These are phyloP conservation scores for Aphanocladium album DNA, from an alignment of 2,329 filamentous ascomycete species.

Conservation along the genomic window DNA sequence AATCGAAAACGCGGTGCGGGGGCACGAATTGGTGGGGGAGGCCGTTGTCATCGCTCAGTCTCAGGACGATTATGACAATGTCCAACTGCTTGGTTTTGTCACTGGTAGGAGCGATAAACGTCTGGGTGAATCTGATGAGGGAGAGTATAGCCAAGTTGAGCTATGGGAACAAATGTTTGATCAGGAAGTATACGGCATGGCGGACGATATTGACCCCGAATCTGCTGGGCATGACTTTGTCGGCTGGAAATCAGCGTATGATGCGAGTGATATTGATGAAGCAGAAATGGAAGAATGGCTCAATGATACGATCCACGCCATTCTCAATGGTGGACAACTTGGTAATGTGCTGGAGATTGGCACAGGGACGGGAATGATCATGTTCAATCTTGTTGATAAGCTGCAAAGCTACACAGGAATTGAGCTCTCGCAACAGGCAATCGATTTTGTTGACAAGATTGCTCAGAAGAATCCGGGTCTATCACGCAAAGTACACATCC, in stretches of 20 bases:
- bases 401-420: constrained; percentile 24
- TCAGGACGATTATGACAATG: too few species aligned
- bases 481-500: constrained; percentile 16
- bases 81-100: too few species aligned
- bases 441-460: constrained; percentile 17
- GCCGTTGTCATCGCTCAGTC: constrained; percentile 16
- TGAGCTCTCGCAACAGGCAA: constrained; percentile 18
- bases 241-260: constrained; percentile 29
- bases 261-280: constrained; percentile 22
- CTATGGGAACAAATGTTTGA: constrained; percentile 19
- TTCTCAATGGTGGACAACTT: constrained; percentile 14
- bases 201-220: constrained; percentile 12
- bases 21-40: constrained; percentile 15
- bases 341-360: constrained; percentile 25
- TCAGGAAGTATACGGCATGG: constrained; percentile 10
- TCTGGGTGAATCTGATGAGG: too few species aligned
- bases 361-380: constrained; percentile 27
- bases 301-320: constrained; percentile 23
- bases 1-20: constrained; percentile 22
- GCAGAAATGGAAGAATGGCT: constrained; percentile 29
- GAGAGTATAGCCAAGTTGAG: constrained; percentile 15
- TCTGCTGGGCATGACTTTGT: constrained; percentile 22
- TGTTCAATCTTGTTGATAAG: constrained; percentile 23
- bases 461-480: constrained; percentile 15
- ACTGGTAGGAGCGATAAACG: too few species aligned